Percentiles rank a stretch among this genome's conserved stretches.
These are phyloP conservation scores for Pseudogymnoascus sp. DNA, from an alignment of 2,329 filamentous ascomycete species.

Conservation along the genomic window DNA sequence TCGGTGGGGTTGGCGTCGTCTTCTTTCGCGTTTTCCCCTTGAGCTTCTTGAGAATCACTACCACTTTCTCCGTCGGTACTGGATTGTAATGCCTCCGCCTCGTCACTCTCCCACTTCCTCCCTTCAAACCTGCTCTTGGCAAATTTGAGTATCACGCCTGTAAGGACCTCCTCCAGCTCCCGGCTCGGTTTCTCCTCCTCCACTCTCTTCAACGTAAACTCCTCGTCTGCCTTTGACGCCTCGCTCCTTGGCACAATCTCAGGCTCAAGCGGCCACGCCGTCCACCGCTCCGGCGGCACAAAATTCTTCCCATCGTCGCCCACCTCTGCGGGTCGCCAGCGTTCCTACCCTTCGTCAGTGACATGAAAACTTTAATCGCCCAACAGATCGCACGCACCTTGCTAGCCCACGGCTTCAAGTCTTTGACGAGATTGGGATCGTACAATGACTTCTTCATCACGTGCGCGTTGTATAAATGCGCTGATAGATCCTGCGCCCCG, in stretches of 20 bases:
- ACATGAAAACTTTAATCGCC: not conserved
- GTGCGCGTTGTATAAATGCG: constrained; percentile 75
- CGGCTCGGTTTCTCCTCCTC: constrained; percentile 45
- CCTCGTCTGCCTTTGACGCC: constrained; percentile 45
- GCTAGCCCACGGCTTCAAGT: constrained; percentile 30
- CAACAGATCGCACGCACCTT: constrained; percentile 23
- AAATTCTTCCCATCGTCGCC: constrained; percentile 33
- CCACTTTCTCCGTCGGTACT: constrained; percentile 12
- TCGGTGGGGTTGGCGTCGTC: not conserved
- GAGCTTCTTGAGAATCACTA: constrained; percentile 18
- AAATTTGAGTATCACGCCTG: constrained; percentile 55
- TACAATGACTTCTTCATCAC: constrained; percentile 51
- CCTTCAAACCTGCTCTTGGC: constrained; percentile 59
- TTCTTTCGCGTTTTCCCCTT: constrained; percentile 15
- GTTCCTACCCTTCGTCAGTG: constrained; percentile 17
- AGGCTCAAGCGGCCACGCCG: constrained; percentile 72
- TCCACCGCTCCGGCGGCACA: constrained; percentile 59
- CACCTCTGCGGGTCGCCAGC: constrained; percentile 32
- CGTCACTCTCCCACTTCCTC: constrained; percentile 30
- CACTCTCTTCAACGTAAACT: constrained; percentile 43
- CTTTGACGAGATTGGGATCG: constrained; percentile 14
- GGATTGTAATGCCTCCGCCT: not conserved
- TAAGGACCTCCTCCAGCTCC: constrained; percentile 62
- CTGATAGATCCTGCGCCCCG: constrained; percentile 58
- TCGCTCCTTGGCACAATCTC: constrained; percentile 50